Conservation (phyloP, 2,329 filamentous ascomycete genomes). For the Sarocladium kiliense region DNA sequence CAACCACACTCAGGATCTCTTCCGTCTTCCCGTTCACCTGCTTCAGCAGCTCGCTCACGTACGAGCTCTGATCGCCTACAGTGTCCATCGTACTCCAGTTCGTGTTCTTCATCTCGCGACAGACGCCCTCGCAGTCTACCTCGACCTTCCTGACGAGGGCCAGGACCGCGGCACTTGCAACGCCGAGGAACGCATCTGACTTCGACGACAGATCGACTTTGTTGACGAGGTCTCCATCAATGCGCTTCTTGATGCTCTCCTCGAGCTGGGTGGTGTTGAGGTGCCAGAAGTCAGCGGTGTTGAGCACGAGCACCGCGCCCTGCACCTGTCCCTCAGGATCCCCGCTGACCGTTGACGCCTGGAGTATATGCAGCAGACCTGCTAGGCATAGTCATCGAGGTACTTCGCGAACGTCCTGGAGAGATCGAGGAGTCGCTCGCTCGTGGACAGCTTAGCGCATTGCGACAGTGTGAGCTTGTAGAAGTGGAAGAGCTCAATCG, state of each 20-base stretch:
- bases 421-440: constrained; percentile 78
- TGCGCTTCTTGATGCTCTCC: constrained; percentile 86
- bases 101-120: constrained; percentile 96
- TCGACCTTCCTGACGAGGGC: constrained; percentile 82
- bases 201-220: constrained; percentile 88
- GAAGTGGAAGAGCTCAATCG: constrained; percentile 95
- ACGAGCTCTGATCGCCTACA: constrained; percentile 89
- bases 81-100: constrained; percentile 92
- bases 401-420: constrained; percentile 86
- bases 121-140: constrained; percentile 76
- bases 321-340: constrained; percentile 49
- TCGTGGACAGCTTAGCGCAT: constrained; percentile 92
- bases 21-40: constrained; percentile 66
- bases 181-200: constrained; percentile 90
- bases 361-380: constrained; percentile 69
- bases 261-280: constrained; percentile 88
- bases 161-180: constrained; percentile 82
- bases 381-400: constrained; percentile 90
- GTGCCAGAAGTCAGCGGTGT: constrained; percentile 97
- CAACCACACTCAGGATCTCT: constrained; percentile 71
- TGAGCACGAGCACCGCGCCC: constrained; percentile 80
- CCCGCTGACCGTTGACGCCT: constrained; percentile 42
- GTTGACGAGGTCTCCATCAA: constrained; percentile 70
- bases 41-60: constrained; percentile 75
- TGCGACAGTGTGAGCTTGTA: constrained; percentile 91